Conservation (phyloP, 371 early-diverging fungal species). For the Paramicrosporidium saccamoebae region DNA sequence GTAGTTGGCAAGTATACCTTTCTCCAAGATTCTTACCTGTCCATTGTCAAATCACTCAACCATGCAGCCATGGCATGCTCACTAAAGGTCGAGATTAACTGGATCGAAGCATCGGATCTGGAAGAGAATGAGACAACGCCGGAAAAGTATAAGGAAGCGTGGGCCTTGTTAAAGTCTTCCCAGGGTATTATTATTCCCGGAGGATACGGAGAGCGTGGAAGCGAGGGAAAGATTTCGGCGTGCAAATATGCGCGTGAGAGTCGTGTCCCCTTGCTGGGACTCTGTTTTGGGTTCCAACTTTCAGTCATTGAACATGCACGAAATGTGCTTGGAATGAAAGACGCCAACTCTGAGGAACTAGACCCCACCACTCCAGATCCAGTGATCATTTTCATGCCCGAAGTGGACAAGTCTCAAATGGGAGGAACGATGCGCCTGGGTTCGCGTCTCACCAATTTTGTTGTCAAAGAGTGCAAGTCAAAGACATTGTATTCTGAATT, state of each 20-base stretch:
- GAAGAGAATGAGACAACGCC: conserved; percentile 43
- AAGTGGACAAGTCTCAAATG: conserved; percentile 67
- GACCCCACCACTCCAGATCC: conserved; percentile 12
- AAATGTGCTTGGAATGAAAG: conserved; percentile 50
- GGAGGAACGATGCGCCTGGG: conserved; percentile 95
- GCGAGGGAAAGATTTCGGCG: conserved; percentile 88
- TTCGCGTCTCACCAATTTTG: conserved; percentile 48
- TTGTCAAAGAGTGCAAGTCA: conserved; percentile 9
- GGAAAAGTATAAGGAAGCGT: conserved; percentile 68
- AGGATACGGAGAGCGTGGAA: conserved; percentile 92
- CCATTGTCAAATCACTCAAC: conserved; percentile 77
- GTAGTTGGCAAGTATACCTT: conserved; percentile 87
- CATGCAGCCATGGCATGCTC: conserved; percentile 57
- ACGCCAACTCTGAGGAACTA: conserved; percentile 63
- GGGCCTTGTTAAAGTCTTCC: conserved; percentile 50
- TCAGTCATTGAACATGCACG: conserved; percentile 95
- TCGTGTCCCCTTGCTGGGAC: conserved; percentile 87
- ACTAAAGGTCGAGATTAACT: conserved; percentile 44
- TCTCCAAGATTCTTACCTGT: conserved; percentile 82
- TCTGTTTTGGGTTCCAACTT: conserved; percentile 95
- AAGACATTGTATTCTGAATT: conserved; percentile 31
- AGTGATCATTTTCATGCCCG: conserved; percentile 83
- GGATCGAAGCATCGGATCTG: conserved; percentile 80
- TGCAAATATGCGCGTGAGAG: conserved; percentile 92
- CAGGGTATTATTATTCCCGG: conserved; percentile 96